Base-by-base conservation (phyloP, 306 rosid genomes). In the Styphnolobium japonicum region DNA sequence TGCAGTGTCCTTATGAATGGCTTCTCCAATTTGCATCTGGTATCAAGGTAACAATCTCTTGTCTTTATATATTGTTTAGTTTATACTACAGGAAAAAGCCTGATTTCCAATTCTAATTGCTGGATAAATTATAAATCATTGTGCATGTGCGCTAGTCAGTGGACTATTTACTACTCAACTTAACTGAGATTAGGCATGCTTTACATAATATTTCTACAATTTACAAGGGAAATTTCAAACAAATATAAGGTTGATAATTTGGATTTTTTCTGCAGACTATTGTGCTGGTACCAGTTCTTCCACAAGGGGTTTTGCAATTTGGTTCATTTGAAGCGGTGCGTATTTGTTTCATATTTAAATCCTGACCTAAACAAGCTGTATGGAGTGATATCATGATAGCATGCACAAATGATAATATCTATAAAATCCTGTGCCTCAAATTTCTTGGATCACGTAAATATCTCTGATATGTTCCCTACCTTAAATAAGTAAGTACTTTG, bases 271-370 rank as follows among this genome's bases (percentile, higher is more conserved):
- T n/a, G n/a, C 60, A 95, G 99, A 95, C 99, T 40, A 89, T 95
- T 81, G 82, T 93, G 81, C 80, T 93, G 78, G 90, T 93, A 27
- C 98, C 99, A 73, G 89, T 95, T 55, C 91, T 86, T 87, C 94
- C 99, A 5, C 79, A 78, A 57, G 98, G 99, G 67, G 98, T 95
- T 71, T 75, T 95, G 86, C 98, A 93, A 84, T 90, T 95, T 19
- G 99, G 98, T 71, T 95, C 99, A 8, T 74, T 81, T 75, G 88
- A 95, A 84, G 75, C 6, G 96, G 99, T 95, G 67, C 19, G 90
- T 80, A 67, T 71, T 73, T 72, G 70, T 67, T 79, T 78, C 45
- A 48, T 80, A 73, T 83, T 82, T 60, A 48, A 29, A 62, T 58
- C 46, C 62, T 73, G 43, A 52, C 31, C 45, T 58, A 73, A 12